These are phyloP conservation scores for Ogataea paraovalis DNA, from an alignment of 805 yeast genomes.

Conservation along the genomic window DNA sequence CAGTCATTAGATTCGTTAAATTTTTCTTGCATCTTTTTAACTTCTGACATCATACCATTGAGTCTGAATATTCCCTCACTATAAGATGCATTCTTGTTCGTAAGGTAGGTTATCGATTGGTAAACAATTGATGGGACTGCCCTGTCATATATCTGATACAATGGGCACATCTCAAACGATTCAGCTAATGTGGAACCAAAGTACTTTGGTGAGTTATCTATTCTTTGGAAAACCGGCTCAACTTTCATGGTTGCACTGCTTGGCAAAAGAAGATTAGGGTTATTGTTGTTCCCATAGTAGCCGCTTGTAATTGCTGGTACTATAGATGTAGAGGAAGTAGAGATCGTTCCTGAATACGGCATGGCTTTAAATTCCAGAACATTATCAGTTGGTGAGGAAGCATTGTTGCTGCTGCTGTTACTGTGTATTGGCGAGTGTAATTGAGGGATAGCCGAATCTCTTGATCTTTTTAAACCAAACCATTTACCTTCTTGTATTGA, in stretches of 20 bases:
- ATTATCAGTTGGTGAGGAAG: constrained; percentile 10
- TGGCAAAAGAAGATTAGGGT: not conserved
- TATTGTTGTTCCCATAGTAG: not conserved
- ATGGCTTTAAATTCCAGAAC: constrained; percentile 31
- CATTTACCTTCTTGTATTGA: constrained; percentile 17
- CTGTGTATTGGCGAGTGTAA: constrained; percentile 7
- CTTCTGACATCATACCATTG: constrained; percentile 81
- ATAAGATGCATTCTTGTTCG: constrained; percentile 62
- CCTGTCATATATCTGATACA: constrained; percentile 36
- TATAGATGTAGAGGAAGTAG: not conserved
- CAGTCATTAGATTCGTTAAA: constrained; percentile 69
- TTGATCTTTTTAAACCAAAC: constrained; percentile 17
- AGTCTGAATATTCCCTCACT: constrained; percentile 91
- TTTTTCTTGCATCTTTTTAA: constrained; percentile 59
- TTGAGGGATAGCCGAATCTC: constrained; percentile 16
- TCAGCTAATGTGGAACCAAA: constrained; percentile 64
- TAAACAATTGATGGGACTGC: constrained; percentile 72
- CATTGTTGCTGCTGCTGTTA: constrained; percentile 1
- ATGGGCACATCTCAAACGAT: constrained; percentile 49
- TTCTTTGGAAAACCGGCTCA: constrained; percentile 20
- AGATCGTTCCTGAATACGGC: constrained; percentile 28
- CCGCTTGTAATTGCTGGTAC: not conserved
- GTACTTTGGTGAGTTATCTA: constrained; percentile 29
- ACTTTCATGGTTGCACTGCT: not conserved
- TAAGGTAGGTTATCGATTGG: constrained; percentile 68